Base-by-base conservation (phyloP, 371 early-diverging fungal species). In the Lichtheimia corymbifera region DNA sequence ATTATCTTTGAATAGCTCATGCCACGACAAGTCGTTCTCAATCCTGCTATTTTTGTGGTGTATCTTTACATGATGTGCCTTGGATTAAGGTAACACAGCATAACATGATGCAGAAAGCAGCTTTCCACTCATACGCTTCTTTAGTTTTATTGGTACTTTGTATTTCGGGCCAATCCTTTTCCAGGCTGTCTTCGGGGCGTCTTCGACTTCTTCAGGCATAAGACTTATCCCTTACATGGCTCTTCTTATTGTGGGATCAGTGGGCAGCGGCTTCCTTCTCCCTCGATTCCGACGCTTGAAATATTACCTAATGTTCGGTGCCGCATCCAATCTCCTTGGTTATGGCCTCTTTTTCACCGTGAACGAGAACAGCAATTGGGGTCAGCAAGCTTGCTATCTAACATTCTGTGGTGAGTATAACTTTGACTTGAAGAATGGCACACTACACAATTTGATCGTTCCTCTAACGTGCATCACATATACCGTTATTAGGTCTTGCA, bases 131-230 rank as follows among this genome's bases (percentile, higher is more conserved):
- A 1, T 9, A 0, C 20, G 1, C 3, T 7, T 11, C 1, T 27
- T 55, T 35, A 49, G 82, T 20, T 88, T 91, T 61, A 84, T 89
- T 53, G 82, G 84, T 17, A 77, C 87, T 13, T 64, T 91, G 12
- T 94, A 88, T 65, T 91, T 89, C 69, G 77, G 88, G 11, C 86
- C 92, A 3, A 50, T 85, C 28, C 85, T 78, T 44, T 88, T 83
- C 72, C 80, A 80, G 53, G 41, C 75, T 54, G 77, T 76, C 0
- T 80, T 67, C 63, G 75, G 70, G 24, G 77, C 75, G 1, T 55
- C 66, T 40, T 72, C 73, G 47, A 77, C 70, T 0, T 24, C 61
- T 17, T 76, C 80, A 14, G 80, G 80, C 40, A 50, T 77, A 40
- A 75, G 80, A 20, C 60, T 80, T 9, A 70, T 80, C 27, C 81